A percentile compares a stretch with the other conserved stretches of the same genome.
Evolutionary conservation across 2,329 filamentous ascomycete genomes (phyloP).

Genomic region (Fusarium haematococcum): DNA sequence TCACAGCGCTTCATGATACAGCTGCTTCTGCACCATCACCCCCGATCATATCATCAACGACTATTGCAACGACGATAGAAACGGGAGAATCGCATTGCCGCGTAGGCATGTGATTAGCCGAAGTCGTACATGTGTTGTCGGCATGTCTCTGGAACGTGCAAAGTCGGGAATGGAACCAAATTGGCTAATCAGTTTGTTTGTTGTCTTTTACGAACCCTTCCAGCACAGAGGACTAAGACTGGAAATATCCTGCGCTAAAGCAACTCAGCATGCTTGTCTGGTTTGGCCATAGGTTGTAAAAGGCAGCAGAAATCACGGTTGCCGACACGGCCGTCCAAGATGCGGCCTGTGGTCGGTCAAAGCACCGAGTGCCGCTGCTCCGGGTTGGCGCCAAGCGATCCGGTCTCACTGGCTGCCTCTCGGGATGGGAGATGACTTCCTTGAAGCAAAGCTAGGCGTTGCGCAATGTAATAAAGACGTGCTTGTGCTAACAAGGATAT

Average conservation of each 20-base stretch:
- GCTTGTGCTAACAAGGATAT: background rate
- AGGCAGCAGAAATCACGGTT: background rate
- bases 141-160: background rate
- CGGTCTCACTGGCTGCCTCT: background rate
- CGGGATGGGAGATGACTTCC: background rate
- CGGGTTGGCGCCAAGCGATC: background rate
- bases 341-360: background rate
- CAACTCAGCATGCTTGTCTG: background rate
- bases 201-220: background rate
- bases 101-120: conserved; percentile 29
- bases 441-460: background rate
- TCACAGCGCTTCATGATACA: conserved; percentile 4
- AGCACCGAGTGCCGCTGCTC: background rate
- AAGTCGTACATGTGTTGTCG: conserved; percentile 4
- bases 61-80: background rate
- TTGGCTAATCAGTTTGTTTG: background rate
- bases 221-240: background rate
- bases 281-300: background rate
- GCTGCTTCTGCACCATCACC: background rate
- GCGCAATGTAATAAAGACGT: conserved; percentile 4
- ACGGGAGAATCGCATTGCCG: conserved; percentile 16
- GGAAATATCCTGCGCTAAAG: background rate
- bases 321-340: background rate
- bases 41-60: background rate
- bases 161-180: background rate